phyloP scores from a whole-genome alignment of 2,329 filamentous ascomycete species.

The Fusarium gaditjirri region DNA sequence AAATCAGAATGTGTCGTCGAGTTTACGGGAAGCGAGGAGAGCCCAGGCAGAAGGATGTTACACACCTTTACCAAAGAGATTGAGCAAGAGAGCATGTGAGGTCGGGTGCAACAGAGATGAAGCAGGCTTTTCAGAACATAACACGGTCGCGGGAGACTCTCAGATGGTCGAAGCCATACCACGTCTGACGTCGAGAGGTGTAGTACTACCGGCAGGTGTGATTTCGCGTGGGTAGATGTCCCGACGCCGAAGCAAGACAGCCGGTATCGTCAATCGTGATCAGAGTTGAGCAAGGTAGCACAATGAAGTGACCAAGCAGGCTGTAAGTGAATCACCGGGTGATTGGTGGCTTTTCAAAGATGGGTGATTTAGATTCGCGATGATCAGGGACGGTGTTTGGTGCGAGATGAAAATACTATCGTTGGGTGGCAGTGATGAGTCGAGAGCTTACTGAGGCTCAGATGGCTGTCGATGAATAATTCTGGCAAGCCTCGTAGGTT shows the following conservation, averaged over 20 bases:
- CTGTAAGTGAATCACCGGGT: not conserved
- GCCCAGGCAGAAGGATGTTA: constrained; percentile 9
- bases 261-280: constrained; percentile 31
- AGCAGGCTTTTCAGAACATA: constrained; percentile 40
- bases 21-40: not conserved
- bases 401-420: not conserved
- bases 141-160: constrained; percentile 33
- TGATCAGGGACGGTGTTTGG: not conserved
- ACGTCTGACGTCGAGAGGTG: constrained; percentile 24
- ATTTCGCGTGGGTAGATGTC: constrained; percentile 18
- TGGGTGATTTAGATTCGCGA: not conserved
- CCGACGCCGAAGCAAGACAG: constrained; percentile 24
- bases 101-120: constrained; percentile 37
- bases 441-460: constrained; percentile 20
- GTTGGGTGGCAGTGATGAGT: constrained; percentile 11
- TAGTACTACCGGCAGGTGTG: constrained; percentile 24
- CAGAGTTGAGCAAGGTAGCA: constrained; percentile 37
- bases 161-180: constrained; percentile 41
- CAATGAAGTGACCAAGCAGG: constrained; percentile 25
- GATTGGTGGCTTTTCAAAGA: not conserved
- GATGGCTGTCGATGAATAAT: constrained; percentile 16
- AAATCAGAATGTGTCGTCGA: constrained; percentile 19
- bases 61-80: constrained; percentile 39
- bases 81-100: constrained; percentile 25
- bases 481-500: constrained; percentile 15